A percentile compares a stretch with the other conserved stretches of the same genome.
phyloP scores from a whole-genome alignment of 2,329 filamentous ascomycete species.

The Venturia asperata region DNA sequence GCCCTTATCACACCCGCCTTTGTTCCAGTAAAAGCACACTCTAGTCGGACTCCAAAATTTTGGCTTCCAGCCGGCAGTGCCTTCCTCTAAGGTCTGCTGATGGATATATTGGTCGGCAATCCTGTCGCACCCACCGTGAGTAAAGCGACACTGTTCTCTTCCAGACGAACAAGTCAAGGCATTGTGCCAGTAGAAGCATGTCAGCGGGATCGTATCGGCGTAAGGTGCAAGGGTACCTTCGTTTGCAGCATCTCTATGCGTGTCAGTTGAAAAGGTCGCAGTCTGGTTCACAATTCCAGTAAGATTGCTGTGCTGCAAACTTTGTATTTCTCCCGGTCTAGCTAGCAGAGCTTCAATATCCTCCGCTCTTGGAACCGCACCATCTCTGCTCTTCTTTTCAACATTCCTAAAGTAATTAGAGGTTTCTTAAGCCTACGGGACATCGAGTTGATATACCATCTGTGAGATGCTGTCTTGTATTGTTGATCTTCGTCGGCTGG shows the following conservation, averaged over 20 bases:
- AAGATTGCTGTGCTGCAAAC: not conserved
- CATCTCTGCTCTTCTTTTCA: constrained; percentile 4
- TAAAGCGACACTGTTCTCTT: constrained; percentile 9
- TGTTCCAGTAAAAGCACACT: constrained; percentile 1
- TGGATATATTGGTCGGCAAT: not conserved
- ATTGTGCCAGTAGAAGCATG: constrained; percentile 13
- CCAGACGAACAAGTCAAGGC: not conserved
- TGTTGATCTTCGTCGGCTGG: constrained; percentile 1
- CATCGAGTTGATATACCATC: not conserved
- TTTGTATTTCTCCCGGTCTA: not conserved
- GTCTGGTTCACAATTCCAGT: not conserved
- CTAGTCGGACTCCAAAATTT: not conserved
- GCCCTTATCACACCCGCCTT: not conserved
- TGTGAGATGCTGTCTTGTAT: not conserved
- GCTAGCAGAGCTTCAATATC: not conserved
- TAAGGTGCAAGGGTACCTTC: not conserved
- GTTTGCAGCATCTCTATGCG: not conserved
- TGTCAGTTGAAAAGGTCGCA: not conserved
- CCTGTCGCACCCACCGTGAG: not conserved
- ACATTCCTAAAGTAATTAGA: not conserved
- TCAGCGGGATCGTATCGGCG: constrained; percentile 10
- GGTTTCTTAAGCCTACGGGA: not conserved
- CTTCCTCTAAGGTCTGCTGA: not conserved
- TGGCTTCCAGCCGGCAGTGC: not conserved
- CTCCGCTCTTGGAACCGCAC: not conserved